Percentiles rank a stretch among this genome's conserved stretches.
phyloP scores from a whole-genome alignment of 78 protist species.

The Bodo saltans region DNA sequence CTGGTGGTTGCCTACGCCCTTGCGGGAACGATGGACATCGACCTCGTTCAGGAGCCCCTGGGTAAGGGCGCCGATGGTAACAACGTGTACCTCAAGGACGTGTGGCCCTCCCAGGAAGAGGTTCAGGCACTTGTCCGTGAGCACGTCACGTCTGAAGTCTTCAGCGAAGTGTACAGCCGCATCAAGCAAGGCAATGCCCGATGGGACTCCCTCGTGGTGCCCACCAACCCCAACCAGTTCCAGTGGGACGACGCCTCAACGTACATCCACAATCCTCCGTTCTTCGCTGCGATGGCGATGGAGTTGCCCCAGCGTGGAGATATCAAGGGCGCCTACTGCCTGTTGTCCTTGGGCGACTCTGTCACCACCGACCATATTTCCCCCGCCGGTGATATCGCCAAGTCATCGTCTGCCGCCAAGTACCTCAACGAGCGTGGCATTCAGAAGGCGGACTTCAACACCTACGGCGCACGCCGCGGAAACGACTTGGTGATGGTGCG shows the following conservation, averaged over 20 bases:
- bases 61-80: constrained; percentile 41
- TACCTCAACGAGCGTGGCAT: constrained; percentile 60
- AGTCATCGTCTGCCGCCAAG: constrained; percentile 68
- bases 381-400: constrained; percentile 54
- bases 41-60: constrained; percentile 60
- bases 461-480: constrained; percentile 86
- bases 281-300: constrained; percentile 50
- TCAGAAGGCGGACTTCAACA: constrained; percentile 59
- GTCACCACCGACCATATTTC: constrained; percentile 82
- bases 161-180: constrained; percentile 50
- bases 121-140: constrained; percentile 30
- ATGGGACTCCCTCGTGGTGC: constrained; percentile 70
- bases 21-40: constrained; percentile 74
- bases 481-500: constrained; percentile 78
- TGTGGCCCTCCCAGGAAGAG: constrained; percentile 80
- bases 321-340: constrained; percentile 52
- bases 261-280: constrained; percentile 78
- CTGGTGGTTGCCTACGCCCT: constrained; percentile 82
- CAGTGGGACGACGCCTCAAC: constrained; percentile 80
- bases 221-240: constrained; percentile 46
- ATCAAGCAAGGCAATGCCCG: constrained; percentile 61
- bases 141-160: constrained; percentile 61
- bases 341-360: constrained; percentile 76
- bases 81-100: constrained; percentile 66
- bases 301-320: not conserved